phyloP scores from a whole-genome alignment of 805 yeast species.

The Yarrowia divulgata region DNA sequence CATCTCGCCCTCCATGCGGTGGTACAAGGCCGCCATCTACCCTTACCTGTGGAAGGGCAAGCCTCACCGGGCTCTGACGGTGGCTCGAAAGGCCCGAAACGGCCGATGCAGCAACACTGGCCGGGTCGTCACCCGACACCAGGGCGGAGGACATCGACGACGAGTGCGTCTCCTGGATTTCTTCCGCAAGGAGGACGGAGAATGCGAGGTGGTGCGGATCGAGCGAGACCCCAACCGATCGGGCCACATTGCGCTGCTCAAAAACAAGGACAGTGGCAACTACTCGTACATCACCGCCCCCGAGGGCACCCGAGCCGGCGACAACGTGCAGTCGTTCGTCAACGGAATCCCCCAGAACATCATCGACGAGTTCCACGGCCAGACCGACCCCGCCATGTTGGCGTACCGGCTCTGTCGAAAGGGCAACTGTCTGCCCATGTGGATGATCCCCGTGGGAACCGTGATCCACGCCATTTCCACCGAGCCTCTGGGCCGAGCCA shows the following conservation, averaged over 20 bases:
- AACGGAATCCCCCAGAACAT: slow-evolving; percentile 82
- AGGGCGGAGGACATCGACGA: slow-evolving; percentile 96
- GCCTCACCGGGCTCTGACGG: slow-evolving; percentile 78
- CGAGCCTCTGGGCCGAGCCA: slow-evolving; percentile 76
- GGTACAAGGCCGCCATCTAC: slow-evolving; percentile 88
- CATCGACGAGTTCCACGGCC: slow-evolving; percentile 85
- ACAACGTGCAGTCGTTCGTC: slow-evolving; percentile 86
- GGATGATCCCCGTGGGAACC: slow-evolving; percentile 94
- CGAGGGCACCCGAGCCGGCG: slow-evolving; percentile 93
- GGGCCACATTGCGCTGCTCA: slow-evolving; percentile 86
- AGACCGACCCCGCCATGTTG: slow-evolving; percentile 87
- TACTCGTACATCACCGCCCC: slow-evolving; percentile 86
- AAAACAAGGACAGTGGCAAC: slow-evolving; percentile 66
- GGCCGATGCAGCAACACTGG: slow-evolving; percentile 88
- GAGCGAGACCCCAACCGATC: slow-evolving; percentile 97
- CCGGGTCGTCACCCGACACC: slow-evolving; percentile 86
- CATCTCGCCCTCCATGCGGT: slow-evolving; percentile 83
- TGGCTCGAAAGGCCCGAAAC: slow-evolving; percentile 71
- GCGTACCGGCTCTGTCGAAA: slow-evolving; percentile 85
- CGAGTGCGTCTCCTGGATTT: slow-evolving; percentile 85
- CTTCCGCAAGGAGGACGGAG: slow-evolving; percentile 69
- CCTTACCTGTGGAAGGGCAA: slow-evolving; percentile 86
- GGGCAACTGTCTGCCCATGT: slow-evolving; percentile 93
- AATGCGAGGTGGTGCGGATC: slow-evolving; percentile 80
- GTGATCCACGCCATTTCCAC: slow-evolving; percentile 88